phyloP scores from a whole-genome alignment of 176 grass and related monocot species.

The Leersia perrieri region DNA sequence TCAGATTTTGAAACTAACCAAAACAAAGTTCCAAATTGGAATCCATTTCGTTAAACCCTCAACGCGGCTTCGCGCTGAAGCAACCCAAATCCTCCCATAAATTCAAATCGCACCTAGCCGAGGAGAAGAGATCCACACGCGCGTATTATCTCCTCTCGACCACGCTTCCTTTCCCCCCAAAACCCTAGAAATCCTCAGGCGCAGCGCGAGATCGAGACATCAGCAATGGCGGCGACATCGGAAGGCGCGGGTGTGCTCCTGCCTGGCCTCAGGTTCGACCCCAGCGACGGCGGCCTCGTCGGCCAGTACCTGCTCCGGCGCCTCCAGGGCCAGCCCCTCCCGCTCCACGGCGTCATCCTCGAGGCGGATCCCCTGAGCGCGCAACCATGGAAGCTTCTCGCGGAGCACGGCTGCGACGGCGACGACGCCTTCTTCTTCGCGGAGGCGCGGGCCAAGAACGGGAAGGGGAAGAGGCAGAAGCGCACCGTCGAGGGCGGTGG shows the following conservation, averaged over 20 bases:
- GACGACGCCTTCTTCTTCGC: slow-evolving; percentile 23
- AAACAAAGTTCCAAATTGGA: no score
- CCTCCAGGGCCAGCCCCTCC: background rate
- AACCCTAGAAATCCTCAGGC: background rate
- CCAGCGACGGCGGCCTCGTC: background rate
- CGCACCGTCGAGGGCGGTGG: background rate
- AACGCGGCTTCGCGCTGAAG: no score
- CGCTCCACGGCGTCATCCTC: background rate
- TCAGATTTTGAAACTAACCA: no score
- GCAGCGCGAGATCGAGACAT: no score
- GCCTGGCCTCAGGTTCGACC: background rate
- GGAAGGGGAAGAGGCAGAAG: background rate
- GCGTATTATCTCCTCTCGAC: no score
- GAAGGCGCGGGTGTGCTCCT: background rate
- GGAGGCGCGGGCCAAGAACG: background rate
- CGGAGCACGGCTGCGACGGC: slow-evolving; percentile 20
- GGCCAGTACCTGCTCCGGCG: background rate
- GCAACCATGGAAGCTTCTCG: no score
- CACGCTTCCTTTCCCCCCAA: background rate
- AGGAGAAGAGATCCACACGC: no score
- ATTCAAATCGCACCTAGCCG: no score
- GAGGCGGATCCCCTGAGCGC: background rate
- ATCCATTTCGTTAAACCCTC: no score
- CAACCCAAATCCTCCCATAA: no score
- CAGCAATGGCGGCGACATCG: background rate